phyloP scores from a whole-genome alignment of 2,329 filamentous ascomycete genomes.

The Monosporascus ibericus region DNA sequence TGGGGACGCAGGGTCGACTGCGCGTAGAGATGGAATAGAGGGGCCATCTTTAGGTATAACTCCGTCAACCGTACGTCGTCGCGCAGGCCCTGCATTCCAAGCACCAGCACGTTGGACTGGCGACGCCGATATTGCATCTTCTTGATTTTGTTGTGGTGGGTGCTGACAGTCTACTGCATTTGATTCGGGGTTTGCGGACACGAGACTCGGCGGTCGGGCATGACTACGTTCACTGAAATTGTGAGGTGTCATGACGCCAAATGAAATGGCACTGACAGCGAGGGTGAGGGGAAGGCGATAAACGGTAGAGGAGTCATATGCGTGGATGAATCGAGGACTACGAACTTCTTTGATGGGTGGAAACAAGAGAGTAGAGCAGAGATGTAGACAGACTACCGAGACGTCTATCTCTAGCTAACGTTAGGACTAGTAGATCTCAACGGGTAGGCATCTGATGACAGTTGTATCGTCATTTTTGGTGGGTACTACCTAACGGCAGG shows the following conservation, averaged over 20 bases:
- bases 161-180: background rate
- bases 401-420: no score
- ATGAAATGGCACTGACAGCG: slow-evolving; percentile 8
- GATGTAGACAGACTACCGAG: no score
- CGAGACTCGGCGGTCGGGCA: slow-evolving; percentile 4
- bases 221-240: slow-evolving; percentile 4
- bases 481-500: no score
- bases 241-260: slow-evolving; percentile 17
- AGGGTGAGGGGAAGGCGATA: slow-evolving; percentile 10
- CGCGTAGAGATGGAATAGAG: slow-evolving; percentile 3
- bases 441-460: no score
- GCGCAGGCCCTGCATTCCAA: background rate
- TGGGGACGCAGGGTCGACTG: slow-evolving; percentile 4
- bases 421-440: no score
- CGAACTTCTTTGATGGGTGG: no score
- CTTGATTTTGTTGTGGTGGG: background rate
- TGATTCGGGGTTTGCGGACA: slow-evolving; percentile 9
- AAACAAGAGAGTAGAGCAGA: no score
- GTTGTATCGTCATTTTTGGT: no score
- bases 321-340: background rate
- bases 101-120: background rate
- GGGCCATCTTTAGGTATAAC: slow-evolving; percentile 6
- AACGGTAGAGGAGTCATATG: slow-evolving; percentile 4
- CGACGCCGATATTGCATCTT: background rate
- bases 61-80: slow-evolving; percentile 2